Base-by-base conservation (phyloP, 345 rosid species). In the Dimocarpus longan region DNA sequence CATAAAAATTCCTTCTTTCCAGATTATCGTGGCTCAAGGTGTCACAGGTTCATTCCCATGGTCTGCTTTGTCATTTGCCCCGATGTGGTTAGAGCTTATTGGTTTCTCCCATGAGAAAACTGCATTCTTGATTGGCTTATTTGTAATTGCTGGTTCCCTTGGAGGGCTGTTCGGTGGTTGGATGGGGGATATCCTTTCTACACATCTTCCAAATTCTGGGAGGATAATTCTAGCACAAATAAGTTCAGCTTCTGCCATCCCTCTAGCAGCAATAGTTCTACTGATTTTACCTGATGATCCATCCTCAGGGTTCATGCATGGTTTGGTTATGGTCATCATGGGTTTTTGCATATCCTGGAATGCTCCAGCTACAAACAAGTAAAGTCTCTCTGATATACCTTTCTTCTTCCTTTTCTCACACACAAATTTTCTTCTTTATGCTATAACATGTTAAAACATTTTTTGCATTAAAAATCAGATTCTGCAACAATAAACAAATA, bases 341-440 rank as follows among this genome's bases (percentile, higher is more conserved):
- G 98, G 97, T 0, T 74, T 93, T 18, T 90, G 85, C 86, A 90
- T 87, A 67, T 90, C 97, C 56, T 92, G 99, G 99, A 95, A 95
- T 80, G 93, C 82, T 80, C 91, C 98, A 5, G 98, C 99, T 65
- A 89, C 98, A 56, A 95, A 92, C 92, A 93, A 92, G 99, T 93
- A 84, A 76, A 76, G 68, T 15, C 46, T 80, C 78, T 85, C 79
- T 19, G 74, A 44, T 39, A 69, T 39, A 62, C 62, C 56, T 10
- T 39, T 54, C 8, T 70, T 54, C 52, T 7, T 15, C 28, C 50
- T 42, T 13, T 12, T 11, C 50, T 21, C 1, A 9, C n/a, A 19
- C n/a, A 18, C 8, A 16, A 54, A 19, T 46, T 44, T 68, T 7
- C 26, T n/a, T 42, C 15, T 26, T 2, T 72, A 12, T 13, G 22